Evolutionary conservation across 2,329 filamentous ascomycete species (phyloP).

Genomic region (Ilyonectria destructans): DNA sequence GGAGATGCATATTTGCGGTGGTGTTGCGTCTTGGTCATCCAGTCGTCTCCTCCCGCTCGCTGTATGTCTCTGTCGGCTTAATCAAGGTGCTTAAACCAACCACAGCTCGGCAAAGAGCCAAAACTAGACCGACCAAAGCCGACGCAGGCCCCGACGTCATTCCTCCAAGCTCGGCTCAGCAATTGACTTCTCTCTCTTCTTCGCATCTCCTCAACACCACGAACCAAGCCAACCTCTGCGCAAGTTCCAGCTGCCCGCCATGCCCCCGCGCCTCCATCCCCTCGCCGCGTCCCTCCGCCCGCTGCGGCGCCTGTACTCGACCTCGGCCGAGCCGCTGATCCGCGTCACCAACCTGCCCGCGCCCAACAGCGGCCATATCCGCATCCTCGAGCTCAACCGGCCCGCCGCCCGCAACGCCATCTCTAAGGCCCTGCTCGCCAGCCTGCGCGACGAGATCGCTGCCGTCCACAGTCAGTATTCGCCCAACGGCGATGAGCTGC

Average conservation of each 20-base stretch:
- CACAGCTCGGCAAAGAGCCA: conserved; percentile 14
- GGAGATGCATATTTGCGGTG: not conserved
- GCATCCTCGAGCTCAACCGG: conserved; percentile 89
- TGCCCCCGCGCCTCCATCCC: conserved; percentile 53
- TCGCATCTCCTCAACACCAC: conserved; percentile 8
- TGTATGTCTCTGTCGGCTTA: not conserved
- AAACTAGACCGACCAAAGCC: conserved; percentile 30
- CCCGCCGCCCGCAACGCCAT: conserved; percentile 92
- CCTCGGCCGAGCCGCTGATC: conserved; percentile 70
- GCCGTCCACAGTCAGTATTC: conserved; percentile 78
- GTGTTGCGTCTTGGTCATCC: not conserved
- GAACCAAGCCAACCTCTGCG: no score
- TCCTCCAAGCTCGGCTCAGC: not conserved
- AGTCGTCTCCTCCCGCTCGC: not conserved
- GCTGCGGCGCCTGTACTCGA: conserved; percentile 60
- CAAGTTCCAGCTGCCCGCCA: conserved; percentile 35
- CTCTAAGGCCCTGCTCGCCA: conserved; percentile 81
- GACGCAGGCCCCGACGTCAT: conserved; percentile 36
- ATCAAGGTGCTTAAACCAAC: conserved; percentile 8
- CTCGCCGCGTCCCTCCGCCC: conserved; percentile 39
- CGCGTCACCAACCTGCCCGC: conserved; percentile 83
- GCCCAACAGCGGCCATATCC: conserved; percentile 86
- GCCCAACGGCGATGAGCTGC: conserved; percentile 67
- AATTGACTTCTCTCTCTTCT: not conserved
- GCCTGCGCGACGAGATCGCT: conserved; percentile 81